A percentile compares a stretch with the other conserved stretches of the same genome.
Evolutionary conservation across 148 eudicot genomes (phyloP).

Genomic region (Rhododendron molle): DNA sequence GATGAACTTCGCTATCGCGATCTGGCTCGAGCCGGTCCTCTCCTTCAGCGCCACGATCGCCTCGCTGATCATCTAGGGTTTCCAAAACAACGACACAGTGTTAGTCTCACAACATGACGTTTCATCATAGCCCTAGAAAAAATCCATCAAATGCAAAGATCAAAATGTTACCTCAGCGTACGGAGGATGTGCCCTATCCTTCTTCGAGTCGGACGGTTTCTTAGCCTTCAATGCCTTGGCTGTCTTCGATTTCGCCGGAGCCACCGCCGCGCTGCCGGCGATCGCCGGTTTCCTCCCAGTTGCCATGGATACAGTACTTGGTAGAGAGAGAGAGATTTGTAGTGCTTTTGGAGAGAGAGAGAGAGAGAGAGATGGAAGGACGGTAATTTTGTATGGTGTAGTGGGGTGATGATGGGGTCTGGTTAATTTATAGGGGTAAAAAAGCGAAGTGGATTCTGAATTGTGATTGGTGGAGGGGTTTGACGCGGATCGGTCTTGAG

Average conservation of each 20-base stretch:
- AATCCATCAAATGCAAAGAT: too few species aligned
- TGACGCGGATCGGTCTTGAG: conserved; percentile 8
- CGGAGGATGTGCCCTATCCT: conserved; percentile 20
- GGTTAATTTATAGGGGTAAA: conserved; percentile 8
- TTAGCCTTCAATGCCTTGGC: background rate
- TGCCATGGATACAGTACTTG: background rate
- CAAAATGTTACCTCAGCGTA: conserved; percentile 18
- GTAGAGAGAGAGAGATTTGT: background rate
- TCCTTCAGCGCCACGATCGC: conserved; percentile 71
- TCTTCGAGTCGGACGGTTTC: conserved; percentile 10
- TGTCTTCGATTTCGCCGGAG: background rate
- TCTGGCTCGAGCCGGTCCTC: conserved; percentile 71
- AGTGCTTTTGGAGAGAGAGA: background rate
- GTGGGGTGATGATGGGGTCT: rapidly evolving
- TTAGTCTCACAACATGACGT: background rate
- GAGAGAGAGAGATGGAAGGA: too few species aligned
- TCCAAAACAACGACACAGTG: background rate
- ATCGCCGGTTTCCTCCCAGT: background rate
- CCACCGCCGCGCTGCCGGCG: background rate
- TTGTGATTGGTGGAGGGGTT: conserved; percentile 16
- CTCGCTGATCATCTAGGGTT: conserved; percentile 59
- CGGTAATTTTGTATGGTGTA: too few species aligned
- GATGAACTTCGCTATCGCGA: conserved; percentile 73
- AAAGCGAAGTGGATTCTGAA: background rate
- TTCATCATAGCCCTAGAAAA: too few species aligned